Base-by-base conservation (phyloP, 2,329 filamentous ascomycete genomes). In the Talaromyces sp. region DNA sequence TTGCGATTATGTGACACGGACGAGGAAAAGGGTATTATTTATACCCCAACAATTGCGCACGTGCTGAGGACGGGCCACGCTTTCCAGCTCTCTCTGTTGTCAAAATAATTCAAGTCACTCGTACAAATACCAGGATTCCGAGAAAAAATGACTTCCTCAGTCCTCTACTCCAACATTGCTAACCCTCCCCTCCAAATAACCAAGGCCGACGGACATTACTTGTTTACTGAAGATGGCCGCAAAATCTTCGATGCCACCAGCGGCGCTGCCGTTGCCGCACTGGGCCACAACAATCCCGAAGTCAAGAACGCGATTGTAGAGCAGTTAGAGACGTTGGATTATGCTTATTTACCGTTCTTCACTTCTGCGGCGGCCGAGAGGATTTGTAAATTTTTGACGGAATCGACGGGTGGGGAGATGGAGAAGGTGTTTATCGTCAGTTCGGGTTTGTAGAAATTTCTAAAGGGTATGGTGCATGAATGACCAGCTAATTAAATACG, bases 191-290 rank as follows among this genome's bases (percentile, higher is more conserved):
- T 33, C n/a, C 33, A 56, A 37, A 56, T 56, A 3, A 39, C 5
- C 10, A 56, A 39, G 25, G 52, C 31, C 10, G 52, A 56, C 17
- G 52, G 52, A 2, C 52, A 56, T 33, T 56, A 56, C 19, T 33
- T 56, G 11, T 15, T 56, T 6, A 39, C 52, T 17, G 75, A 76
- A 59, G 78, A 80, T 68, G 87, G 87, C 6, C 52, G 31, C 2
- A 79, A 83, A 39, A 93, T 49, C 82, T 92, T 56, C 11, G 90
- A 94, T 73, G 88, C 86, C 2, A 89, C 87, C 50, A 85, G 87
- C 39, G 91, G 91, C 11, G 88, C 90, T 2, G 89, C 88, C 27
- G 90, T 92, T 1, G 82, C 87, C n/a, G 88, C 86, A 71, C 79
- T 93, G 7, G 91, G 91, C 4, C 87, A 91, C 70, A 86, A 85